A percentile compares a stretch with the other conserved stretches of the same genome.
Evolutionary conservation across 768 basidiomycete species (phyloP).

Genomic region (Mycena pura): DNA sequence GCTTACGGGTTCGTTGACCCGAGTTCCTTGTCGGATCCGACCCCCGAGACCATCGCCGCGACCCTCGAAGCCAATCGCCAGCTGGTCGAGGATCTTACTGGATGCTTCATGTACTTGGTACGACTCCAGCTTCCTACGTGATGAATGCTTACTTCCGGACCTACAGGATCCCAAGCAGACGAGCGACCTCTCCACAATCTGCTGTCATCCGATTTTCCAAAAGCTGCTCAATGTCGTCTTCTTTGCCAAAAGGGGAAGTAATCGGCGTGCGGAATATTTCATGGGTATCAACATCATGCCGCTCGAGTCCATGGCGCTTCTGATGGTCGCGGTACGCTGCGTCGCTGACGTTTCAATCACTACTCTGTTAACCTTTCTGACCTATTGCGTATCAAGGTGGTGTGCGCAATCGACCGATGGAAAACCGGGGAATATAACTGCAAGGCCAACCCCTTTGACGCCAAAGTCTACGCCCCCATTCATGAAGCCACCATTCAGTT

Average conservation of each 20-base stretch:
- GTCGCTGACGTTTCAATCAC: background rate
- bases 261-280: background rate
- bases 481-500: background rate
- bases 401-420: conserved; percentile 4
- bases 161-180: background rate
- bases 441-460: background rate
- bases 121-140: background rate
- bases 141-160: background rate
- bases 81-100: background rate
- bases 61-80: background rate
- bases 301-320: background rate
- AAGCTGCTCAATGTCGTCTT: conserved; percentile 6
- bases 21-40: background rate
- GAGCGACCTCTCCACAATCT: background rate
- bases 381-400: background rate
- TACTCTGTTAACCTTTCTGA: background rate
- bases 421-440: background rate
- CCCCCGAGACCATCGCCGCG: background rate
- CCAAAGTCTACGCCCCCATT: background rate
- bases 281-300: background rate
- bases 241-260: background rate
- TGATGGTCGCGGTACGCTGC: background rate
- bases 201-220: background rate
- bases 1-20: background rate
- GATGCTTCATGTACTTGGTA: background rate